Conservation (phyloP, 2,329 filamentous ascomycete species). For the Sclerotinia glacialis region DNA sequence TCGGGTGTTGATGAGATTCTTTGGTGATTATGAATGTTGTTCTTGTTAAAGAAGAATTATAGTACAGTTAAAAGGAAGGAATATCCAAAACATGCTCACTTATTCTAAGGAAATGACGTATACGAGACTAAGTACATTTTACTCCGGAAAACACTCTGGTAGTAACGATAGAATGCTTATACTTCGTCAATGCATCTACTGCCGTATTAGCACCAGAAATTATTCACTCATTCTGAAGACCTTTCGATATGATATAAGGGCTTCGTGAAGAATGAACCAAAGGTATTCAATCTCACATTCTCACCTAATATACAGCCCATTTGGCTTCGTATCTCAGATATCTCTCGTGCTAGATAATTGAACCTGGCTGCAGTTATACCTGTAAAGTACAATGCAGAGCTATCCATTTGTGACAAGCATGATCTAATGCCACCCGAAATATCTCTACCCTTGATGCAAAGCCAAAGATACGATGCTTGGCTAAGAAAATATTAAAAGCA, state of each 20-base stretch:
- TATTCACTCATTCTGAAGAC: too few species aligned
- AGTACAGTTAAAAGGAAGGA: background rate
- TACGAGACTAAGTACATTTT: background rate
- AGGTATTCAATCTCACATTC: too few species aligned
- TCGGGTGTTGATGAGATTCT: rapidly evolving
- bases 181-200: background rate
- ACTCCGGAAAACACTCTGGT: rapidly evolving
- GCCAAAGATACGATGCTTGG: background rate
- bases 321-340: too few species aligned
- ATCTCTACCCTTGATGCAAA: background rate
- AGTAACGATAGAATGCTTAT: background rate
- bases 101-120: background rate
- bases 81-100: background rate
- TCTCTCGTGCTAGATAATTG: too few species aligned
- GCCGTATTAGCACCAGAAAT: background rate
- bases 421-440: too few species aligned
- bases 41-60: background rate
- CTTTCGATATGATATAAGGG: too few species aligned
- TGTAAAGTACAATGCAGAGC: too few species aligned
- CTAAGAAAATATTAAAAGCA: background rate
- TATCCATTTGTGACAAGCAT: too few species aligned
- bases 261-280: too few species aligned
- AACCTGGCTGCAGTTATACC: too few species aligned
- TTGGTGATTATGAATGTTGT: rapidly evolving
- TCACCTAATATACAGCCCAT: too few species aligned